Percentiles rank a stretch among this genome's conserved stretches.
phyloP scores from a whole-genome alignment of 164 flowering plant species.

The grape (Vitis vinifera) region DNA sequence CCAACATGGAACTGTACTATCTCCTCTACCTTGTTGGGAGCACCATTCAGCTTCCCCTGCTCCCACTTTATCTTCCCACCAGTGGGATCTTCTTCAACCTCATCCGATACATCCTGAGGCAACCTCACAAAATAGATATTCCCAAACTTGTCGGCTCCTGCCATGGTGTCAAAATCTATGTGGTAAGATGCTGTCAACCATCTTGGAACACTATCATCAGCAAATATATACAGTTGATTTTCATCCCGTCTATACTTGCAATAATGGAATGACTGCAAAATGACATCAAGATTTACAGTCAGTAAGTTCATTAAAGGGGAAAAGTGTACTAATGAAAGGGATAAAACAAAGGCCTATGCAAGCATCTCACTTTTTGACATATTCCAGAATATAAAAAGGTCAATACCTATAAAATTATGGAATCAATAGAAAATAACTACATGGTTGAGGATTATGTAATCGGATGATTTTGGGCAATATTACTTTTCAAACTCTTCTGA shows the following conservation, averaged over 20 bases:
- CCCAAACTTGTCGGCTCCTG: constrained; percentile 98
- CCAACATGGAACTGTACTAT: constrained; percentile 97
- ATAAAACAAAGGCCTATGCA: no score
- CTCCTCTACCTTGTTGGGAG: constrained; percentile 98
- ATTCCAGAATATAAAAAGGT: no score
- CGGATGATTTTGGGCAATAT: no score
- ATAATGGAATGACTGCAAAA: constrained; percentile 91
- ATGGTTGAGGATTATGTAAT: no score
- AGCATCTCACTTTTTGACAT: no score
- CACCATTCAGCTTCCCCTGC: constrained; percentile 97
- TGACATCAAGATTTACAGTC: background rate
- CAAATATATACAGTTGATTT: constrained; percentile 96
- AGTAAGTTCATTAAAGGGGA: no score
- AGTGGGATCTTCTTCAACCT: constrained; percentile 99
- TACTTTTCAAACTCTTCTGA: no score
- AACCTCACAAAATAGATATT: constrained; percentile 89
- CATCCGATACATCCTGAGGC: constrained; percentile 96
- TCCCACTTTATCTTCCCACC: constrained; percentile 99
- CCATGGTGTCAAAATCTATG: constrained; percentile 97
- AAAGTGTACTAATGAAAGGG: no score
- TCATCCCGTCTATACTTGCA: constrained; percentile 98
- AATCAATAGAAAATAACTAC: no score
- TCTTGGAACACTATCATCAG: constrained; percentile 93
- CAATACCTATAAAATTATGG: no score
- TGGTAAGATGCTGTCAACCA: constrained; percentile 97